Evolutionary conservation across 2,329 filamentous ascomycete genomes (phyloP), one percentile per base, ranked within the genome.

Genomic region (Alternaria tenuissima): DNA sequence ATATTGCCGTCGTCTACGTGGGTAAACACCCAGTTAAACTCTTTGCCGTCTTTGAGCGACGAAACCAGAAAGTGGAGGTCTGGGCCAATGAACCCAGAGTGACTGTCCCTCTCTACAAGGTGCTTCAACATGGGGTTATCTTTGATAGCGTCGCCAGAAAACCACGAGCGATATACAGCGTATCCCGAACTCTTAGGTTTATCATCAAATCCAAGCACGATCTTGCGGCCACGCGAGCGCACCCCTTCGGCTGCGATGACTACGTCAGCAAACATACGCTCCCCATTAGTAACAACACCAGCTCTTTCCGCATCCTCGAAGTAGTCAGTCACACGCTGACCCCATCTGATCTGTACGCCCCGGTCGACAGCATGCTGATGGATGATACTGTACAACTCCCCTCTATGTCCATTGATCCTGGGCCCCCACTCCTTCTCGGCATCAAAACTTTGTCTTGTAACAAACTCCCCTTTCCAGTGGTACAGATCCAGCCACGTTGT

Each of bases 401-500:
- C 87, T 16, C 87, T 76, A 69, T 88, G 87, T 0, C 87, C 87
- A 61, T 88, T 88, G 63, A 88, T 84, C 22, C 85, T 82, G 2
- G 86, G 86, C 7, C 85, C 83, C 72, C 71, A 76, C 14, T 48
- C 43, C 53, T 70, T 69, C 61, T 74, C 73, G n/a, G 74, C 71
- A 20, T 67, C 75, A 71, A 80, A 75, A 20, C 63, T 66, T 59
- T 89, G 87, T 52, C 86, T 84, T 51, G 84, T 83, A n/a, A 89
- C 81, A n/a, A 88, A 82, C 66, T 88, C 86, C 30, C 86, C 86
- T 61, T 86, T 84, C 66, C 81, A 88, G 63, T 87, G 87, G 72
- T 87, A 86, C 60, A 88, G 85, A 43, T 84, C 83, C 72, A 88
- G 86, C 56, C 86, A 86, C 44, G 87, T 82, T 0, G 78, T 76